Base-by-base conservation (phyloP, 225 moss, liverwort and hornwort species). In the Physcomitrium patens region DNA sequence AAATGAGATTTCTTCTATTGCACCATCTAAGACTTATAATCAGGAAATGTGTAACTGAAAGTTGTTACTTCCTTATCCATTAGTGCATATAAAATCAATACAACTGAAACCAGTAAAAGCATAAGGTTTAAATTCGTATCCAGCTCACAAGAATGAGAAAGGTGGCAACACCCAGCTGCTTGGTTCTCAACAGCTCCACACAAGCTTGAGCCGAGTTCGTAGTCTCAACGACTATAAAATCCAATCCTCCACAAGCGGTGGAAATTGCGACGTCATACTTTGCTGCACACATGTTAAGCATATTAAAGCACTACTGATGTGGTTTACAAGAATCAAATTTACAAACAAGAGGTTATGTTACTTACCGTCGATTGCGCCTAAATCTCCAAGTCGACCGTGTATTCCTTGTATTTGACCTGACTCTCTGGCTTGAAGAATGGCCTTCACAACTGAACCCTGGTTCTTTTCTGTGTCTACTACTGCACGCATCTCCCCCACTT, bases 211-310 rank as follows among this genome's bases (percentile, higher is more conserved):
- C 97, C 78, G 95, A 86, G 68, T 57, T 81, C 19, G 95, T 95
- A 44, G 93, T 90, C 81, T 95, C 95, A 54, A 99, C 97, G 42
- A 99, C 97, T 59, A 99, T 69, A 74, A 85, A 99, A 77, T 95
- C 97, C 78, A 99, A 79, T 17, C 91, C 97, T 79, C 93, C 91
- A 81, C 97, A 99, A 75, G 97, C 97, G 58, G 97, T 91, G 75
- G 97, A 99, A 72, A 95, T 93, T 53, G 97, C 94, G 59, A 99
- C 84, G 80, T 99, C 97, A 79, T 90, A 99, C 76, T 93, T 99
- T 5, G 90, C 97, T 95, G 97, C 86, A 80, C 68, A 78, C 20
- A 64, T 22, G 54, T 53, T 47, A 65, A 79, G 13, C 60, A 71
- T 18, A 68, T 77, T 78, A 77, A 61, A 67, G 50, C 62, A 80